Evolutionary conservation across 2,329 filamentous ascomycete species (phyloP).

Genomic region (Diaporthe sp.): DNA sequence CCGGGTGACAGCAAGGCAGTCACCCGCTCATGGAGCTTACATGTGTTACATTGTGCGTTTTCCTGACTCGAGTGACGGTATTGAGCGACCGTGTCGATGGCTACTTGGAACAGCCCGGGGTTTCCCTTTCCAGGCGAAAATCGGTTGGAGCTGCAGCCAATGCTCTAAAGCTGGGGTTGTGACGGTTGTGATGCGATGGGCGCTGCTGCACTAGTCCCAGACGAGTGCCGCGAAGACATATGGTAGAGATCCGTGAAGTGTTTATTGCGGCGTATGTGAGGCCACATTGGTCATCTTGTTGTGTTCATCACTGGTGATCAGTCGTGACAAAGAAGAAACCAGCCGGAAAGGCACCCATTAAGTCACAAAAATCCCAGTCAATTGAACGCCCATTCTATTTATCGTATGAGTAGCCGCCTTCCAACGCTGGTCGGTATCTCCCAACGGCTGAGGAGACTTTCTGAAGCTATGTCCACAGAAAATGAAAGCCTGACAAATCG

Average conservation of each 20-base stretch:
- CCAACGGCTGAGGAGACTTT: neutral
- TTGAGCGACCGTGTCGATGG: neutral
- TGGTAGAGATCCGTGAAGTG: no score
- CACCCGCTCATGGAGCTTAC: neutral
- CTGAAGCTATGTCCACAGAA: conserved; percentile 24
- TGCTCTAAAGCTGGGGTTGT: neutral
- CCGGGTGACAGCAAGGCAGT: neutral
- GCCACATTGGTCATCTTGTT: no score
- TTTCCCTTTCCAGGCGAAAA: no score
- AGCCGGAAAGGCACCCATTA: no score
- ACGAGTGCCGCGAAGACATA: no score
- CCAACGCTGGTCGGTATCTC: neutral
- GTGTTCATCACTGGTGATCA: neutral
- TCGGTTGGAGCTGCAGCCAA: neutral
- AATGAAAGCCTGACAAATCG: conserved; percentile 2
- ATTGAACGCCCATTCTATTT: conserved; percentile 15
- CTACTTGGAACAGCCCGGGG: no score
- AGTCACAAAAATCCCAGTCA: neutral
- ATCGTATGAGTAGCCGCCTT: neutral
- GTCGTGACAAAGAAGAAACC: neutral
- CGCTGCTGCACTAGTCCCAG: no score
- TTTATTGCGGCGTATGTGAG: neutral
- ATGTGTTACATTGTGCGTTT: neutral
- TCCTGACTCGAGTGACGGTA: neutral
- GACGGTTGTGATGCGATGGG: no score